phyloP scores from a whole-genome alignment of 2,329 filamentous ascomycete species.

The Fusarium setosum region DNA sequence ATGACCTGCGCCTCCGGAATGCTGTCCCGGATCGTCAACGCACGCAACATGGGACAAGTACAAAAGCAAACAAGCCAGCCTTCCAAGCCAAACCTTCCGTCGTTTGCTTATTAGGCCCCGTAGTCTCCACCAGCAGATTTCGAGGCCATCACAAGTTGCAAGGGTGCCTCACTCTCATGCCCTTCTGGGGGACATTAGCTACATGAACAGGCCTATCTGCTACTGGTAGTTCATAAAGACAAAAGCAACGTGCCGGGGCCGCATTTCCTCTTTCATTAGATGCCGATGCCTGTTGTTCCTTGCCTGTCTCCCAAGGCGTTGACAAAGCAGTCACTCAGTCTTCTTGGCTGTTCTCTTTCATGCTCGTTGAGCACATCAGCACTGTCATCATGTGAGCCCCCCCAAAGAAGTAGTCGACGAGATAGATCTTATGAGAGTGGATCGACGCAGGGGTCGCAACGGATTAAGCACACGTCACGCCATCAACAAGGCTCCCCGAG shows the following conservation, averaged over 20 bases:
- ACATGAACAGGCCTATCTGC: neutral
- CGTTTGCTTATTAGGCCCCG: too few relatives aligned
- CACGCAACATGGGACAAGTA: neutral
- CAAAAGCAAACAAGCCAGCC: neutral
- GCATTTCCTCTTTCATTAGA: neutral
- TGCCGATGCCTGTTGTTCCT: neutral
- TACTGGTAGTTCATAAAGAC: neutral
- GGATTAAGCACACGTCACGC: neutral
- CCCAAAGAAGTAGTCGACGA: neutral
- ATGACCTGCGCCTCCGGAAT: too few relatives aligned
- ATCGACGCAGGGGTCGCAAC: neutral
- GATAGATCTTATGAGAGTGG: neutral
- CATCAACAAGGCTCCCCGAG: neutral
- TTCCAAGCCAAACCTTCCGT: neutral
- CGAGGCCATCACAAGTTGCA: neutral
- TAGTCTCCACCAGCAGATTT: too few relatives aligned
- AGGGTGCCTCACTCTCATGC: neutral
- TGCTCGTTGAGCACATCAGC: neutral
- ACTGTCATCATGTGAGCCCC: neutral
- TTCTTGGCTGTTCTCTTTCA: too few relatives aligned
- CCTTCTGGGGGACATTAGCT: neutral
- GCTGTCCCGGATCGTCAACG: neutral
- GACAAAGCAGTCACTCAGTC: neutral
- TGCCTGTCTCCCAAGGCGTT: neutral
- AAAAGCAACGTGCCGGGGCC: neutral